Base-by-base conservation (phyloP, 2,329 filamentous ascomycete genomes). In the Aurifilum marmelostoma region DNA sequence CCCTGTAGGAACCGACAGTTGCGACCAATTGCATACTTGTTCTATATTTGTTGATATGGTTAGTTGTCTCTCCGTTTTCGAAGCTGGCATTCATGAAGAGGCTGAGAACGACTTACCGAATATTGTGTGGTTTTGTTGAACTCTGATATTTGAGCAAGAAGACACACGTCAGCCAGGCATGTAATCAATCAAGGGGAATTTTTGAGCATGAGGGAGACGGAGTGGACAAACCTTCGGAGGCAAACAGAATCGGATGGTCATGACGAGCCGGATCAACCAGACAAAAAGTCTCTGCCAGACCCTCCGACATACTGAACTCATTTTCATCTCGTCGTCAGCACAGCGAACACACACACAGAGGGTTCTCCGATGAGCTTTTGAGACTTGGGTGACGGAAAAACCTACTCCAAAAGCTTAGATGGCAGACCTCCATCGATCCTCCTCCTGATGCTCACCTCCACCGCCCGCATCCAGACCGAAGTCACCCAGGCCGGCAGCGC, bases 1-100 rank as follows among this genome's bases (percentile, higher is more conserved):
- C 92, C 92, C 76, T 94, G 91, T 1, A 94, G 84, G 74, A 94
- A 93, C 6, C 92, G 87, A 74, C 91, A 94, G 72, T 94, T 94
- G 43, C 90, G 87, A 0, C 91, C 92, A 21, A 94, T 86, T 1
- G 89, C 87, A 75, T 93, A 92, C 67, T 84, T 85, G 93, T 77
- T 92, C 91, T 91, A 69, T 3, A 37, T 12, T n/a, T 11, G 14
- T 39, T 16, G n/a, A n/a, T n/a, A n/a, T n/a, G n/a, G n/a, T n/a
- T n/a, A n/a, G n/a, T n/a, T n/a, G n/a, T n/a, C n/a, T n/a, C n/a
- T n/a, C n/a, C n/a, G n/a, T n/a, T n/a, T n/a, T n/a, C n/a, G n/a
- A 27, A 66, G 21, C 21, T 39, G 37, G 37, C 24, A 27, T n/a
- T n/a, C n/a, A 37, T 71, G 14, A 24, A 5, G 7, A 56, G 12